phyloP scores from a whole-genome alignment of 805 yeast genomes.

The Blastobotrys terrestris region DNA sequence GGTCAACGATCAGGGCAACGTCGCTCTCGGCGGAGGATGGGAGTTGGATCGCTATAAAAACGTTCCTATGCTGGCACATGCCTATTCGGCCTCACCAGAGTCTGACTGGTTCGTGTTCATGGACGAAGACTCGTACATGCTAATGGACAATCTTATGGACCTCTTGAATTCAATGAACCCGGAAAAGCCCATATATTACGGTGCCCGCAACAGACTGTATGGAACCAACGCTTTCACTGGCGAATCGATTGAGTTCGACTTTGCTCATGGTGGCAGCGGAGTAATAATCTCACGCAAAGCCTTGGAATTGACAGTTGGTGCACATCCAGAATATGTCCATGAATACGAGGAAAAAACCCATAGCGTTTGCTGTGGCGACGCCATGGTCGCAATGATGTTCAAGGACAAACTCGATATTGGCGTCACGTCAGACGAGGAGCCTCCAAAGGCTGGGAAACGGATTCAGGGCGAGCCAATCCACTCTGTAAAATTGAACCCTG shows the following conservation, averaged over 20 bases:
- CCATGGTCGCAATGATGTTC: constrained; percentile 26
- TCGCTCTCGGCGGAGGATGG: constrained; percentile 26
- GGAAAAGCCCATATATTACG: constrained; percentile 27
- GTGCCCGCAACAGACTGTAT: constrained; percentile 15
- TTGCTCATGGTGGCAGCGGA: constrained; percentile 38
- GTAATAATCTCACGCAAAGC: constrained; percentile 30
- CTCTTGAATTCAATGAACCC: constrained; percentile 23
- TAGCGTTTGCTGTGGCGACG: constrained; percentile 33
- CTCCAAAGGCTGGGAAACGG: constrained; percentile 1
- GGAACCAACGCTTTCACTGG: background rate
- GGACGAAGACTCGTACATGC: constrained; percentile 32
- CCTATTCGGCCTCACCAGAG: constrained; percentile 25
- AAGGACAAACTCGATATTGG: constrained; percentile 7
- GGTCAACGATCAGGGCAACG: constrained; percentile 17
- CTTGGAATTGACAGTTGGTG: constrained; percentile 24
- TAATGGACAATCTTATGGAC: constrained; percentile 25
- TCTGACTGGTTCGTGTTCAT: constrained; percentile 33
- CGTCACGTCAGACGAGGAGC: background rate
- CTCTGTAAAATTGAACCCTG: constrained; percentile 14
- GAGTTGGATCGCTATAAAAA: constrained; percentile 34
- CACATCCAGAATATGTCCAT: constrained; percentile 12
- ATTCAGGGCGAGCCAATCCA: constrained; percentile 30
- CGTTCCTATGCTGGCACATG: constrained; percentile 33
- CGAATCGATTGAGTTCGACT: constrained; percentile 19
- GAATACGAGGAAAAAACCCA: constrained; percentile 20